Base-by-base conservation (phyloP, 306 rosid genomes). In the Phaseolus lunatus region DNA sequence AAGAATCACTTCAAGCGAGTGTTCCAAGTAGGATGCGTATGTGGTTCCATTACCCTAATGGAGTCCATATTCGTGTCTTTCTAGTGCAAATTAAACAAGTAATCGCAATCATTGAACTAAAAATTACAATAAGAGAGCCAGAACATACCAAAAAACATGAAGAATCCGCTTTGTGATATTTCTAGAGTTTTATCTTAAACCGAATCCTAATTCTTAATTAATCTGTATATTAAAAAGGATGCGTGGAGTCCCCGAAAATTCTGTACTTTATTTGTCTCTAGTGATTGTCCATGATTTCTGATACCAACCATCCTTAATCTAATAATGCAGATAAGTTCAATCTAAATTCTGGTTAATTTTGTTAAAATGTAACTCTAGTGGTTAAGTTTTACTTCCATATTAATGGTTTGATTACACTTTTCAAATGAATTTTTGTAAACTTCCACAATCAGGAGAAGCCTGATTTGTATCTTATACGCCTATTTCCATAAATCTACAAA, bases 1-100 rank as follows among this genome's bases (percentile, higher is more conserved):
- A 56, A 26, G 65, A 61, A 67, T 66, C 80, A 70, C 56, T 20
- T 45, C 15, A 49, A 54, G 18, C 29, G 19, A 64, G 64, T 22
- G 33, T 50, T 18, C 73, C 74, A 61, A 18, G 22, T 15, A 29
- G 79, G 83, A 78, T 41, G 44, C 33, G 48, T 72, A 45, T 14
- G 35, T 59, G 19, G 41, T 27, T 59, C 39, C 37, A 59, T 59
- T 27, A 59, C 11, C 41, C 9, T n/a, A 14, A 27, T 1, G 26
- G 47, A 64, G 52, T 27, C 15, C 35, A 70, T 67, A 37, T 64
- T 64, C 29, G 7, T n/a, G 45, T 26, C 31, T 68, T 77, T 44
- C 48, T 31, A 81, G 77, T 43, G 59, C 50, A 47, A 80, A 47
- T 61, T 29, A 16, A 59, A 23, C 52, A 78, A 67, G 15, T 47